Percentiles rank a stretch among this genome's conserved stretches.
phyloP scores from a whole-genome alignment of 441 rosid species.

The Croton laevigatus region DNA sequence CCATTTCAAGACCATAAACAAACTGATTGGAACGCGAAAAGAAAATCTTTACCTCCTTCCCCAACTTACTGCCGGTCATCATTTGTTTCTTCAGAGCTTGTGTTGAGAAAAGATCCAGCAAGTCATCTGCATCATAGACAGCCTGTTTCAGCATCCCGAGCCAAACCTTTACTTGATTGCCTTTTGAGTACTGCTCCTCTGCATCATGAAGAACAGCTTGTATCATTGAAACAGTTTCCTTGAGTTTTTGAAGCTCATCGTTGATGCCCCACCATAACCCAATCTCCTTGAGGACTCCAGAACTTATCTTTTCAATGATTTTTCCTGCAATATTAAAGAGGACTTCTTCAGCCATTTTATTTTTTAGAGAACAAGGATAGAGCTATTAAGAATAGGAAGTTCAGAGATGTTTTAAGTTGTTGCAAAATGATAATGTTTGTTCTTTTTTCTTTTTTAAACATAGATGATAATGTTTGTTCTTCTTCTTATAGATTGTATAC shows the following conservation, averaged over 20 bases:
- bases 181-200: neutral
- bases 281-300: neutral
- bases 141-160: neutral
- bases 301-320: neutral
- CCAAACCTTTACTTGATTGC: neutral
- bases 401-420: too few species aligned
- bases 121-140: neutral
- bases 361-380: too few species aligned
- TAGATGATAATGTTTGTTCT: too few species aligned
- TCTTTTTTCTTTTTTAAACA: too few species aligned
- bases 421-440: too few species aligned
- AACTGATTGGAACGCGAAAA: neutral
- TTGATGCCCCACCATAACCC: neutral
- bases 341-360: neutral
- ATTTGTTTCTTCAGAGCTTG: too few species aligned
- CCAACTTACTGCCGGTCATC: neutral
- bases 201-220: neutral
- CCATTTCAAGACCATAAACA: neutral
- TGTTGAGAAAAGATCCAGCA: neutral
- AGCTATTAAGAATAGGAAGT: too few species aligned
- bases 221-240: neutral
- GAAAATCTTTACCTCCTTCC: neutral
- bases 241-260: neutral
- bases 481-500: too few species aligned
- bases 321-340: neutral